These are phyloP conservation scores for Sporothrix pallida DNA, from an alignment of 2,329 filamentous ascomycete genomes.

Conservation along the genomic window DNA sequence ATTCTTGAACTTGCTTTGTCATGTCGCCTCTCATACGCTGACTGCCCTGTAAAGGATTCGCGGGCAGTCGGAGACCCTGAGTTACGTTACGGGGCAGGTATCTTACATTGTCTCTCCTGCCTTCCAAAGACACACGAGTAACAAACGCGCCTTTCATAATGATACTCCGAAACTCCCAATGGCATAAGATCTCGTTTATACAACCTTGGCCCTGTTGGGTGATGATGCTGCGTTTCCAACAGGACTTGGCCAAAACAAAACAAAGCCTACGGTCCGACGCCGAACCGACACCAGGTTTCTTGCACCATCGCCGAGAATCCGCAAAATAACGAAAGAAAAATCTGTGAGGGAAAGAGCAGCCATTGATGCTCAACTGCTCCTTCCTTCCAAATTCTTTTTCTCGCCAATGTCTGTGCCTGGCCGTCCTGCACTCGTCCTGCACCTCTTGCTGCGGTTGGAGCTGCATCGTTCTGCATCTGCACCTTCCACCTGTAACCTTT, in stretches of 20 bases:
- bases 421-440: background rate
- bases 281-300: background rate
- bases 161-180: no score
- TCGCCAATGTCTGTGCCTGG: constrained; percentile 14
- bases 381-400: background rate
- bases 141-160: background rate
- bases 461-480: background rate
- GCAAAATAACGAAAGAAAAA: background rate
- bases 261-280: background rate
- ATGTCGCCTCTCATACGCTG: background rate
- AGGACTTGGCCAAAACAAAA: constrained; percentile 2
- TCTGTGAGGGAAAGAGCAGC: background rate
- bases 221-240: constrained; percentile 1
- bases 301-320: background rate
- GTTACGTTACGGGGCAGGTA: constrained; percentile 19
- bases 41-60: background rate
- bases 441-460: background rate
- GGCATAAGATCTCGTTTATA: background rate
- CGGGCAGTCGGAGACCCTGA: constrained; percentile 17
- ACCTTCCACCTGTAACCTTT: background rate
- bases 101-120: background rate
- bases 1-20: background rate
- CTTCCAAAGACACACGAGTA: constrained; percentile 13
- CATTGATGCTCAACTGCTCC: background rate
- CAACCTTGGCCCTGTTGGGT: constrained; percentile 12